A percentile compares a stretch with the other conserved stretches of the same genome.
These are phyloP conservation scores for Astrothelium subdiscretum DNA, from an alignment of 495 filamentous ascomycete species.

Conservation along the genomic window DNA sequence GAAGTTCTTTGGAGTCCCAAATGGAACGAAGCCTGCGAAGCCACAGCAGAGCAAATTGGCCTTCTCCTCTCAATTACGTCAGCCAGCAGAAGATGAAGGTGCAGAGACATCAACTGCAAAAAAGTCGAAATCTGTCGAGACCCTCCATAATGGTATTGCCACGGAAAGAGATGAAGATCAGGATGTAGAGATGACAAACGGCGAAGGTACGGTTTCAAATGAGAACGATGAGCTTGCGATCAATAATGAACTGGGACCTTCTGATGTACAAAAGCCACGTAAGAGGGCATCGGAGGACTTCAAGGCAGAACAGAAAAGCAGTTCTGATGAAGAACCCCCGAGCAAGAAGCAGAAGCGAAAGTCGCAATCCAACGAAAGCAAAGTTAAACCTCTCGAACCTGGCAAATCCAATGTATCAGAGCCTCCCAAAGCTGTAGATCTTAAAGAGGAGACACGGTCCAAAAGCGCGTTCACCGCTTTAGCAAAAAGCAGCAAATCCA, in stretches of 20 bases:
- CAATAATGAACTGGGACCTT: constrained; percentile 9
- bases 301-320: constrained; percentile 25
- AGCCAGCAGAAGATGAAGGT: background rate
- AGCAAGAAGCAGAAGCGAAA: constrained; percentile 33
- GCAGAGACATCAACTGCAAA: constrained; percentile 11
- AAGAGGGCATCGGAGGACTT: constrained; percentile 21
- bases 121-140: constrained; percentile 23
- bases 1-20: constrained; percentile 56
- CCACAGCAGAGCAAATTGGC: constrained; percentile 52
- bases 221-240: constrained; percentile 12
- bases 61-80: constrained; percentile 16
- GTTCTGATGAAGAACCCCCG: constrained; percentile 37
- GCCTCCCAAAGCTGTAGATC: constrained; percentile 19
- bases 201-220: background rate
- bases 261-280: background rate
- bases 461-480: constrained; percentile 11
- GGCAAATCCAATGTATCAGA: constrained; percentile 1
- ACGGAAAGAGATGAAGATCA: constrained; percentile 9
- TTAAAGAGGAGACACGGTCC: constrained; percentile 16
- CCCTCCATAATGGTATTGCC: constrained; percentile 10
- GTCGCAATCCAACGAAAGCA: background rate
- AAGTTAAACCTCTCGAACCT: background rate
- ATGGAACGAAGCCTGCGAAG: constrained; percentile 40
- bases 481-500: background rate
- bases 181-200: constrained; percentile 10